phyloP scores from a whole-genome alignment of 2,329 filamentous ascomycete species.

The Botrytis medusae region DNA sequence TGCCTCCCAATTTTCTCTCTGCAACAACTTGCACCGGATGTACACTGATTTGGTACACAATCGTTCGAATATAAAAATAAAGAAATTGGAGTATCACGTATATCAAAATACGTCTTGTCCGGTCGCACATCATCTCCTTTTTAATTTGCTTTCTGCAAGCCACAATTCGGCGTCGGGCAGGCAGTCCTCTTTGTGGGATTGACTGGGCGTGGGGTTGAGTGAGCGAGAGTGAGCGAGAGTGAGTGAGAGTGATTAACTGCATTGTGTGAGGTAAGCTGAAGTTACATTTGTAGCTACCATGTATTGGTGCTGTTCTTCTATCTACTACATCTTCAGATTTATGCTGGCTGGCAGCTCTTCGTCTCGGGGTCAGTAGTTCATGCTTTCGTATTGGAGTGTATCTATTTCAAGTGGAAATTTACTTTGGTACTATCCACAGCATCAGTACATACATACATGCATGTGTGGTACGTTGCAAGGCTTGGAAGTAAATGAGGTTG shows the following conservation, averaged over 20 bases:
- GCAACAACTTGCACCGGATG: background rate
- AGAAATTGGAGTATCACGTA: background rate
- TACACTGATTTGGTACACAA: background rate
- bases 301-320: background rate
- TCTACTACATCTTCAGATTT: background rate
- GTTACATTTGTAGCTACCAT: background rate
- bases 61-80: background rate
- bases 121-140: background rate
- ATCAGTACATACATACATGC: background rate
- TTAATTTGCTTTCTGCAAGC: background rate
- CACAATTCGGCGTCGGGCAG: background rate
- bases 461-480: background rate
- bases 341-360: background rate
- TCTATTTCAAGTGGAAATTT: background rate
- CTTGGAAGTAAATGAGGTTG: background rate
- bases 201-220: background rate
- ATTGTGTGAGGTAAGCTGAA: background rate
- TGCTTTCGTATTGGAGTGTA: background rate
- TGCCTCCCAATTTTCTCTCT: background rate
- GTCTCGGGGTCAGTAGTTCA: background rate
- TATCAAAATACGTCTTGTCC: background rate
- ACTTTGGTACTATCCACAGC: background rate
- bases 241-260: background rate
- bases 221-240: too few relatives aligned
- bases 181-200: background rate